phyloP scores from a whole-genome alignment of 305 asterid genomes.

The Solanum hybrid region DNA sequence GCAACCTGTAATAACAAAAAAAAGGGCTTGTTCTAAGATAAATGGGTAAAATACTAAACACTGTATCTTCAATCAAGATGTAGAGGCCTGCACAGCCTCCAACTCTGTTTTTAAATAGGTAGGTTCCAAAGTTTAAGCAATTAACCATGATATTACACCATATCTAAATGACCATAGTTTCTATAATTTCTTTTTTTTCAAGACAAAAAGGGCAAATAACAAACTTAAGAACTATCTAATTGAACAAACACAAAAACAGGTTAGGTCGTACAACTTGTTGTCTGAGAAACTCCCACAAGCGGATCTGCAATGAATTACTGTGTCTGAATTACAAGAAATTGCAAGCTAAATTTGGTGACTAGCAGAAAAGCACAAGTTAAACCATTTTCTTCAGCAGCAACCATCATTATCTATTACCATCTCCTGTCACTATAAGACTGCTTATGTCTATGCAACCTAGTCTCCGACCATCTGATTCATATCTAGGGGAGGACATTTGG shows the following conservation, averaged over 20 bases:
- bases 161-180: background rate
- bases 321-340: background rate
- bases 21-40: background rate
- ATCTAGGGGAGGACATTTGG: background rate
- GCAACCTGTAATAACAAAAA: slow-evolving; percentile 43
- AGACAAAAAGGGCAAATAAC: background rate
- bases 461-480: background rate
- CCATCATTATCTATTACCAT: background rate
- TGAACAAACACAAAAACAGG: background rate
- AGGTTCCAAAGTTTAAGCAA: background rate
- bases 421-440: background rate
- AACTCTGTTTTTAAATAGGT: background rate
- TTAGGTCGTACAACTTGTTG: background rate
- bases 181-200: background rate
- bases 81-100: background rate
- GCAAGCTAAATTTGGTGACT: background rate
- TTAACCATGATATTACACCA: background rate
- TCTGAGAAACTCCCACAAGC: background rate
- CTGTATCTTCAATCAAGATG: background rate
- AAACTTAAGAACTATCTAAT: background rate
- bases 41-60: slow-evolving; percentile 2
- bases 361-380: background rate
- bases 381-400: background rate
- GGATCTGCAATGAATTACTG: background rate
- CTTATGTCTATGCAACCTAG: background rate